Evolutionary conservation across 257 asterid genomes (phyloP), one percentile per base, ranked within the genome.

Genomic region (Solanum gandarillasii): DNA sequence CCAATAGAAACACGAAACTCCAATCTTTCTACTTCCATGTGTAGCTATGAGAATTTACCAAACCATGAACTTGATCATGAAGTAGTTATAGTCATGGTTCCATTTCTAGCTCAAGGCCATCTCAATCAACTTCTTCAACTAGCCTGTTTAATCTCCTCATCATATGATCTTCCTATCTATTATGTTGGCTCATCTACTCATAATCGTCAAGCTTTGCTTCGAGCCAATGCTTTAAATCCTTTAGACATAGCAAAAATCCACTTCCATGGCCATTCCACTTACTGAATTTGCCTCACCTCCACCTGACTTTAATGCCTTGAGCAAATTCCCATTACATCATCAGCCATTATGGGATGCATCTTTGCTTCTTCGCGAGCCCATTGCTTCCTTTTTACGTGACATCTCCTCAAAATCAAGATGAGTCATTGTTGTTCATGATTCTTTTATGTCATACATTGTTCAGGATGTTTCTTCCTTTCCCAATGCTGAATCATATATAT

Each of bases 101-200:
- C 90, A 23, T 86, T 86, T 86, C 90, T 67, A 10, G 88, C 52
- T 9, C 90, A 85, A 62, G 90, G 90, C 27, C 88, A 88, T 89
- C 93, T 90, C 68, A 92, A 93, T n/a, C 94, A 92, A 86, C 88
- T 92, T 31, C 91, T 93, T 16, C 95, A 91, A 73, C 86, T 90
- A 60, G 76, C 93, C 31, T 86, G 86, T 68, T 86, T 93, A 55
- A 36, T 91, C n/a, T 70, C 39, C 52, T 86, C 95, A 84, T 62
- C 93, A 5, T 52, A 83, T 88, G 39, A 9, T 12, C 85, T 90
- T 39, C 92, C 93, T 5, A 91, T 92, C 12, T 70, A 90, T 89
- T 92, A 89, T 43, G 90, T 89, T 2, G 91, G 91, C 86, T 82
- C 94, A 6, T 62, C 94, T 31, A 81, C 82, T 84, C 91, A 88